Evolutionary conservation across 106 monocot genomes (phyloP), one percentile per base, ranked within the genome.

Genomic region (Vanilla planifolia): DNA sequence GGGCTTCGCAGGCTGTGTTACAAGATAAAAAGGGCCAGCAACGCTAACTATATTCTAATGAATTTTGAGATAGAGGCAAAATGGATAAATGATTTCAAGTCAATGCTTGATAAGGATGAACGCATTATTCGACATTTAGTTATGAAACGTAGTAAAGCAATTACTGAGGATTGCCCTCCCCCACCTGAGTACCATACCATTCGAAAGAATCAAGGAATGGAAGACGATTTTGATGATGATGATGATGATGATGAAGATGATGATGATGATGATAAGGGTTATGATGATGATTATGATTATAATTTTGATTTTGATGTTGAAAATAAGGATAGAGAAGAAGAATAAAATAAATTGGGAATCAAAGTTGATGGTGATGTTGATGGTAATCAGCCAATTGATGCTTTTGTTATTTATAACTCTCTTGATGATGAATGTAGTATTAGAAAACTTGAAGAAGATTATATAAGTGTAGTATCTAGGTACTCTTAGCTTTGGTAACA

Each of bases 1-100:
- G 98, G 98, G 7, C 61, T 98, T 23, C 78, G 98, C 0, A 74
- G 77, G 41, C 79, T 98, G 29, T 87, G 85, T 6, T 98, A 98
- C 73, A 86, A 92, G 39, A 88, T 98, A 58, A 85, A 79, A 68
- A 98, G 92, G 40, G 82, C 92, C 23, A 85, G 55, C 9, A 80
- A 80, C 20, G 98, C 98, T 10, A 91, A 88, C 72, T 98, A 98
- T 59, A 63, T 98, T 27, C 37, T 98, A 24, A 98, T 98, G 98
- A 98, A 98, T 71, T 98, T 92, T 57, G 92, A 98, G 88, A 15
- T 98, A 1, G 92, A 92, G 41, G 72, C 98, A 19, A 72, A 72
- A 56, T 77, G 55, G 23, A 88, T 85, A 19, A 77, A 92, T 39
- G 92, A 87, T 20, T 92, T 98, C 65, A 92, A 98, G 66, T 73